These are phyloP conservation scores for Podaxis sp. DNA, from an alignment of 768 basidiomycete species.

Conservation along the genomic window DNA sequence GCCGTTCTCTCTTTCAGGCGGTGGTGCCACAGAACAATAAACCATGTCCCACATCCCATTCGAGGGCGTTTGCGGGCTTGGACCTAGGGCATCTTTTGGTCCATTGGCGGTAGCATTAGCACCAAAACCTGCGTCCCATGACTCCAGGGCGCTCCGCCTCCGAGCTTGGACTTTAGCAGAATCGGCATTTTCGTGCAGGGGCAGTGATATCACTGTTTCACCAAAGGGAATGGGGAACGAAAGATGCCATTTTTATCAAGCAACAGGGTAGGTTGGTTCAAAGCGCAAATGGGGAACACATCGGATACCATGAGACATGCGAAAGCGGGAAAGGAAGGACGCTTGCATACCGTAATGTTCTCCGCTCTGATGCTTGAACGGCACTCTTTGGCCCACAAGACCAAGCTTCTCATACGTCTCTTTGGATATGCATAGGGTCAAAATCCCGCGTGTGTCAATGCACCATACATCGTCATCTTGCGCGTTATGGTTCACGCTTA, in stretches of 20 bases:
- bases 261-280: background rate
- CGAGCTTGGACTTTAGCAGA: slow-evolving; percentile 3
- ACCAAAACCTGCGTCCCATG: slow-evolving; percentile 5
- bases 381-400: slow-evolving; percentile 52
- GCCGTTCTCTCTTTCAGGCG: background rate
- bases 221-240: background rate
- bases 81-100: slow-evolving; percentile 13
- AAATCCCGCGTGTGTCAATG: slow-evolving; percentile 58
- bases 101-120: background rate
- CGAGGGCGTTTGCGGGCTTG: background rate
- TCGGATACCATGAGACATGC: background rate
- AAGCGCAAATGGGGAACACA: background rate
- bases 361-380: slow-evolving; percentile 38
- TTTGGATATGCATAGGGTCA: slow-evolving; percentile 58
- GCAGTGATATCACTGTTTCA: slow-evolving; percentile 11
- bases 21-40: slow-evolving; percentile 16
- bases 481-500: slow-evolving; percentile 29
- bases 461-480: slow-evolving; percentile 64
- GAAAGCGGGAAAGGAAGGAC: background rate
- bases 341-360: slow-evolving; percentile 9
- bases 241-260: background rate
- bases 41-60: slow-evolving; percentile 17
- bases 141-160: slow-evolving; percentile 5
- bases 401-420: slow-evolving; percentile 62
- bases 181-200: slow-evolving; percentile 3